Evolutionary conservation across 768 basidiomycete species (phyloP).

Genomic region (Gyrodon lividus): DNA sequence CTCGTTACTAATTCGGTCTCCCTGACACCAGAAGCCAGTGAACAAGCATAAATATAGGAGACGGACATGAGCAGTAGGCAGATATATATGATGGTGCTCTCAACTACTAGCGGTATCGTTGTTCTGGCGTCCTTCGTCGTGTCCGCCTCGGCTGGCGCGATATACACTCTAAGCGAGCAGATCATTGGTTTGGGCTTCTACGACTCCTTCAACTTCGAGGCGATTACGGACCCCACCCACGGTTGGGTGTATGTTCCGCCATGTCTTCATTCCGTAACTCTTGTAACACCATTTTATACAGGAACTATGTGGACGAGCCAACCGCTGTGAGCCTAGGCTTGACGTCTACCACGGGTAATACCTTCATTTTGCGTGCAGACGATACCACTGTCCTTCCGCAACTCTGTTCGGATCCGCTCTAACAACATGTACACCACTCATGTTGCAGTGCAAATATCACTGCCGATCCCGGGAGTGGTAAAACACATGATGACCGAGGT

Average conservation of each 20-base stretch:
- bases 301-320: slow-evolving; percentile 34
- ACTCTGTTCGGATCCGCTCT: slow-evolving; percentile 36
- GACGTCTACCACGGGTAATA: slow-evolving; percentile 24
- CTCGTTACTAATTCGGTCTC: no score
- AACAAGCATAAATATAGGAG: no score
- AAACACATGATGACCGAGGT: neutral
- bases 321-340: slow-evolving; percentile 29
- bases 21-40: no score
- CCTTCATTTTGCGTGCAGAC: slow-evolving; percentile 39
- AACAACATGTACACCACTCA: slow-evolving; percentile 33
- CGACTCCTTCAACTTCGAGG: slow-evolving; percentile 31
- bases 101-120: neutral
- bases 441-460: slow-evolving; percentile 33
- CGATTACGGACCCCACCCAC: slow-evolving; percentile 35
- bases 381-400: slow-evolving; percentile 33
- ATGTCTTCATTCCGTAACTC: neutral
- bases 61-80: no score
- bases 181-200: slow-evolving; percentile 34
- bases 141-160: slow-evolving; percentile 18
- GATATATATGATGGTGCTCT: no score
- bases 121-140: slow-evolving; percentile 12
- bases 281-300: slow-evolving; percentile 6
- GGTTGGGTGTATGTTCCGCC: slow-evolving; percentile 34
- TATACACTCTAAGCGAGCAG: slow-evolving; percentile 26
- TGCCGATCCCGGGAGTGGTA: neutral